Evolutionary conservation across 495 filamentous ascomycete genomes (phyloP), one percentile per base, ranked within the genome.

Genomic region (Tirmania nivea): DNA sequence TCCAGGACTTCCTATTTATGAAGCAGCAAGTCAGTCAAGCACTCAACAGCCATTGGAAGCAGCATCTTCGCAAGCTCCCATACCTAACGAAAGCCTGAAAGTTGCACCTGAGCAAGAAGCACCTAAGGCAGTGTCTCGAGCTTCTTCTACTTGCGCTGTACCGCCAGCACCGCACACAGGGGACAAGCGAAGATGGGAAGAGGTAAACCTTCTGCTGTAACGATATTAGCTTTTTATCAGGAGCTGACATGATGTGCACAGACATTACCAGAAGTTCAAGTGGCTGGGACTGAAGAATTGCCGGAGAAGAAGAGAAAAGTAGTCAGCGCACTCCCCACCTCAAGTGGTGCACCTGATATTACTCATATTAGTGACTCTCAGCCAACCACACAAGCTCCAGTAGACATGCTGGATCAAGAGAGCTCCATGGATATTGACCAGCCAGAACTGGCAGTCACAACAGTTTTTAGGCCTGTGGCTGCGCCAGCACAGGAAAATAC

Each of bases 311-410:
- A 31, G 25, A 31, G 25, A 31, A 31, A 31, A 31, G 25, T 31
- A 31, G 25, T 31, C 25, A 3, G 7, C 2, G 2, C 25, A 31
- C 25, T 31, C 25, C 25, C 25, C 25, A 31, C 25, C 25, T 31
- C 2, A 31, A 31, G 25, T 31, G 25, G 7, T 31, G 25, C 25
- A 31, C 25, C 50, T 17, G 54, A 53, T 54, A 52, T 55, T 48
- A 63, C 60, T 8, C 57, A 63, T 55, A 34, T 63, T 25, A 63
- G 54, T 47, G 52, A 63, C 25, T 57, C 57, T 16, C 50, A 54
- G 49, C 49, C 60, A 10, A 53, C 45, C 35, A 11, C 37, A 21
- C 14, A 19, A 37, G 12, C 39, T 49, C 20, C 47, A 9, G 35
- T 10, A 53, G 53, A 20, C 14, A 12, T 16, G 20, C 48, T 42